A percentile compares a stretch with the other conserved stretches of the same genome.
Conservation (phyloP, 2,329 filamentous ascomycete species). For the Lachnellula cervina region DNA sequence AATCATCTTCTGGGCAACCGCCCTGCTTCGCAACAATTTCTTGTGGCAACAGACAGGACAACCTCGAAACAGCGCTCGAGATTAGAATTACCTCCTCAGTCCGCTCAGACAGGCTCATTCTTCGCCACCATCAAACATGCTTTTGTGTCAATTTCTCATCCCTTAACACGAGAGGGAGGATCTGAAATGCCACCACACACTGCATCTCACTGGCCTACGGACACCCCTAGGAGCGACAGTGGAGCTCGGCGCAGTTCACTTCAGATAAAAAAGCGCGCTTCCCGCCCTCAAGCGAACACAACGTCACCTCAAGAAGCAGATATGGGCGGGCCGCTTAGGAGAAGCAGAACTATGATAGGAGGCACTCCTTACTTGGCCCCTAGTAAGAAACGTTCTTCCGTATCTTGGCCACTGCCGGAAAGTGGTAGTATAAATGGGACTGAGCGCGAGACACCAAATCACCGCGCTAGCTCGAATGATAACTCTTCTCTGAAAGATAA, state of each 20-base stretch:
- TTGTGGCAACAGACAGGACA: not conserved
- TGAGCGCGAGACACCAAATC: not conserved
- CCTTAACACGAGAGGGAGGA: conserved; percentile 2
- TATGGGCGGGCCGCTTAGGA: not conserved
- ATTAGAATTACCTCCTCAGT: not conserved
- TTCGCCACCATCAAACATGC: conserved; percentile 6
- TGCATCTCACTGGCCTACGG: conserved; percentile 1
- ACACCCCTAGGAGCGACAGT: not conserved
- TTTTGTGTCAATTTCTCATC: conserved; percentile 1
- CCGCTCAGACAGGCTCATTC: not conserved
- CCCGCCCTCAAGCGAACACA: not conserved
- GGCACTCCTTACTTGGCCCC: not conserved
- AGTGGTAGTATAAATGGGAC: conserved; percentile 1
- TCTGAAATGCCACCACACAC: not conserved
- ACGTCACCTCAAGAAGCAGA: not conserved
- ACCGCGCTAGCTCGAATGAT: not conserved
- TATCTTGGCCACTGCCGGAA: conserved; percentile 2
- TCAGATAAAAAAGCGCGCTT: not conserved
- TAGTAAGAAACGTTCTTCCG: not conserved
- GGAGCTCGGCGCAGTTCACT: not conserved
- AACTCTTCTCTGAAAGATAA: not conserved
- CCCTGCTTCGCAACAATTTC: not conserved
- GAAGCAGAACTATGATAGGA: not conserved
- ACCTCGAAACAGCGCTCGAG: not conserved
- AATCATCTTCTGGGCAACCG: not conserved